Conservation (phyloP, 495 filamentous ascomycete species). For the Thermochaetoides thermophila region DNA sequence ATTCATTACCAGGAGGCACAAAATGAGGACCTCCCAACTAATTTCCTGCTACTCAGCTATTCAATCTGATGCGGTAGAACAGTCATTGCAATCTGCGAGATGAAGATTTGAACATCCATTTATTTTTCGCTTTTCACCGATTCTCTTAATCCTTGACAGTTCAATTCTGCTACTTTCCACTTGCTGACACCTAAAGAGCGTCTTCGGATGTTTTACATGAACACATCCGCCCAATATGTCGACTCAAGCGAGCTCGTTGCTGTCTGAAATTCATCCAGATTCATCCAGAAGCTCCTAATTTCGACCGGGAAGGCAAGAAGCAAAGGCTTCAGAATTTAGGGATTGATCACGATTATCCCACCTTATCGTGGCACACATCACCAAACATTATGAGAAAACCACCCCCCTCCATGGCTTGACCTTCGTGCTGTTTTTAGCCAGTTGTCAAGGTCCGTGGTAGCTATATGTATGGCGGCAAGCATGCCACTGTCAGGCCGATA, state of each 20-base stretch:
- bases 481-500: background rate
- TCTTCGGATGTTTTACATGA: background rate
- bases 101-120: background rate
- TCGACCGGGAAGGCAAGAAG: slow-evolving; percentile 1
- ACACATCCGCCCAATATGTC: background rate
- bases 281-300: too few relatives aligned
- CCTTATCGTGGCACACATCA: slow-evolving; percentile 1
- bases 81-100: background rate
- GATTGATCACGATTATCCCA: background rate
- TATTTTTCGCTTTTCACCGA: background rate
- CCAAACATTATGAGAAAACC: background rate
- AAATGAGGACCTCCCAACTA: too few relatives aligned
- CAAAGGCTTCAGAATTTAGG: slow-evolving; percentile 1
- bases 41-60: too few relatives aligned
- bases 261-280: too few relatives aligned
- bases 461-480: background rate
- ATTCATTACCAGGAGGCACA: too few relatives aligned
- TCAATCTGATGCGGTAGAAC: background rate
- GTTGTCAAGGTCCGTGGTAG: background rate
- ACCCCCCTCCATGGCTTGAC: slow-evolving; percentile 2
- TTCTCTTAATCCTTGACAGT: background rate
- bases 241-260: background rate
- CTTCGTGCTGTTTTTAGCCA: background rate
- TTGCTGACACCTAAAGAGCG: background rate
- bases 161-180: background rate